Evolutionary conservation across 768 basidiomycete genomes (phyloP).

Genomic region (Amanita phalloides): DNA sequence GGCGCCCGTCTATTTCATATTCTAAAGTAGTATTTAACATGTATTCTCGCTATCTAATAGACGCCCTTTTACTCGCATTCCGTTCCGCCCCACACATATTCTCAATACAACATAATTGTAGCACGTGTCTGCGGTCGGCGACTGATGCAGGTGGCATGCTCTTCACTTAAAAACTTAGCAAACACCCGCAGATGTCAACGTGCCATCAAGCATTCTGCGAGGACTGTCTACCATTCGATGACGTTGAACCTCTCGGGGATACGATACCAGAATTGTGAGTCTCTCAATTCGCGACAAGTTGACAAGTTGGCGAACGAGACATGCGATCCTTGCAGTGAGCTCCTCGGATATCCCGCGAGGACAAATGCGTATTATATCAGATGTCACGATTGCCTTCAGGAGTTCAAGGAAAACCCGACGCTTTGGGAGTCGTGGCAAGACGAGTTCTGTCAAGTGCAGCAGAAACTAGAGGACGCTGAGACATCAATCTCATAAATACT

Average conservation of each 20-base stretch:
- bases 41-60: too few relatives aligned
- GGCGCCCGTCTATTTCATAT: too few relatives aligned
- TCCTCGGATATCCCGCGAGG: conserved; percentile 27
- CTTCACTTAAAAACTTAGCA: conserved; percentile 17
- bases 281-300: background rate
- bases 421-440: conserved; percentile 32
- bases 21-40: too few relatives aligned
- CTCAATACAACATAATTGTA: conserved; percentile 48
- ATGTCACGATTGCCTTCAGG: conserved; percentile 36
- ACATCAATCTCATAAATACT: too few relatives aligned
- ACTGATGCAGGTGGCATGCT: conserved; percentile 44
- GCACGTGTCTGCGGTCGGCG: conserved; percentile 29
- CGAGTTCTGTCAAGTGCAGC: conserved; percentile 27
- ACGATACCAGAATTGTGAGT: conserved; percentile 48
- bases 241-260: conserved; percentile 43
- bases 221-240: conserved; percentile 43
- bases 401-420: conserved; percentile 22
- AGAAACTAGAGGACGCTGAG: conserved; percentile 15
- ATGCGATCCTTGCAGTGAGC: conserved; percentile 17
- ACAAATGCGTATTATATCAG: conserved; percentile 35
- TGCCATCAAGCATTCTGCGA: conserved; percentile 53
- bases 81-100: too few relatives aligned
- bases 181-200: conserved; percentile 38
- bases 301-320: background rate
- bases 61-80: too few relatives aligned